These are phyloP conservation scores for Penicillium canescens DNA, from an alignment of 495 filamentous ascomycete species.

Conservation along the genomic window DNA sequence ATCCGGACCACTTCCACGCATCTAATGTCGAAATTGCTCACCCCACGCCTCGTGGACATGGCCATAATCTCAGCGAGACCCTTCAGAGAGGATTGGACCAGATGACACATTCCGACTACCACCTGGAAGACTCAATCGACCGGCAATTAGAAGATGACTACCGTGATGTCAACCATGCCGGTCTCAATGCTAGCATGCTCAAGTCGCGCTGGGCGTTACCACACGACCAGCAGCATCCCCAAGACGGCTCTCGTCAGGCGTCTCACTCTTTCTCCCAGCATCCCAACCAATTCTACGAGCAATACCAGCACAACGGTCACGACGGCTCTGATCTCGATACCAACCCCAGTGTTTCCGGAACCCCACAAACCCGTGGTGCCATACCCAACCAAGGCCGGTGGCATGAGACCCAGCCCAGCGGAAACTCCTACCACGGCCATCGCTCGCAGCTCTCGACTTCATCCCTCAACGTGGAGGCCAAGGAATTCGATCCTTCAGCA, in stretches of 20 bases:
- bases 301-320: conserved; percentile 38
- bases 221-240: conserved; percentile 29
- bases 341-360: conserved; percentile 72
- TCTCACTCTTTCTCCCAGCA: conserved; percentile 32
- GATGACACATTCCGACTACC: conserved; percentile 70
- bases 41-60: conserved; percentile 64
- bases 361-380: conserved; percentile 47
- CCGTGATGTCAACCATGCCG: conserved; percentile 30
- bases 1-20: conserved; percentile 46
- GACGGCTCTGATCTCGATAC: conserved; percentile 72
- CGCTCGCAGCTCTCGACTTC: conserved; percentile 68
- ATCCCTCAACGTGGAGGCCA: conserved; percentile 81
- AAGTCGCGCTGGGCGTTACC: conserved; percentile 42
- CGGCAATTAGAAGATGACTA: conserved; percentile 69
- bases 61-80: conserved; percentile 66
- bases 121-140: conserved; percentile 71
- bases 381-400: conserved; percentile 36
- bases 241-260: conserved; percentile 9
- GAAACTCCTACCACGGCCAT: conserved; percentile 48
- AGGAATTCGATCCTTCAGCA: conserved; percentile 77
- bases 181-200: conserved; percentile 36
- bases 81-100: conserved; percentile 82
- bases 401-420: conserved; percentile 42
- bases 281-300: conserved; percentile 38
- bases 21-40: conserved; percentile 59